Evolutionary conservation across 1,139 yeast genomes (phyloP).

Genomic region (Debaryomyces nepalensis): DNA sequence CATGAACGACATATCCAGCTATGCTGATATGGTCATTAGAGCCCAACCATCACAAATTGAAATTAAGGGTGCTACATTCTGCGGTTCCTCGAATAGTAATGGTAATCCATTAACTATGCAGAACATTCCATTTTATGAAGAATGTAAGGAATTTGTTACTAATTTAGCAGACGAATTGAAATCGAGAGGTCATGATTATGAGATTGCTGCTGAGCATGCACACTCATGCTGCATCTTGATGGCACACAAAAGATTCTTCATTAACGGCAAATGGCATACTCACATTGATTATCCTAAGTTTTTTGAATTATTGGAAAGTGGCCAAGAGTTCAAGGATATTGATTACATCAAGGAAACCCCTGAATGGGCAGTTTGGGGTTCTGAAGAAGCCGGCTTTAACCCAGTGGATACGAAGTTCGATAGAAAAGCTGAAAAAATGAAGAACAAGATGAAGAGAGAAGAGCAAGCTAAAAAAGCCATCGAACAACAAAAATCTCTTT

Average conservation of each 20-base stretch:
- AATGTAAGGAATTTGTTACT: slow-evolving; percentile 76
- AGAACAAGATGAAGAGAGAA: slow-evolving; percentile 50
- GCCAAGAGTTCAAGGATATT: slow-evolving; percentile 70
- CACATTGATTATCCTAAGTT: slow-evolving; percentile 84
- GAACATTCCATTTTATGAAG: slow-evolving; percentile 92
- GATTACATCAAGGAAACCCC: slow-evolving; percentile 86
- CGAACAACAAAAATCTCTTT: slow-evolving; percentile 14
- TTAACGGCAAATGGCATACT: slow-evolving; percentile 80
- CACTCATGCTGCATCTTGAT: slow-evolving; percentile 91
- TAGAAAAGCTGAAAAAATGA: slow-evolving; percentile 67
- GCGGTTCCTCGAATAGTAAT: slow-evolving; percentile 81
- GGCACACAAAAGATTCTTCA: slow-evolving; percentile 74
- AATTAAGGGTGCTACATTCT: slow-evolving; percentile 92
- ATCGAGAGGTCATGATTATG: slow-evolving; percentile 69
- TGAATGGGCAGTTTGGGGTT: slow-evolving; percentile 89
- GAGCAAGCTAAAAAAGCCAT: slow-evolving; percentile 21
- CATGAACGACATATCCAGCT: slow-evolving; percentile 79
- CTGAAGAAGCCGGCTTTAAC: slow-evolving; percentile 83
- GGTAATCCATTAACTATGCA: slow-evolving; percentile 94
- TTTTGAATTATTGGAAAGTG: slow-evolving; percentile 69
- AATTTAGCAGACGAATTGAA: slow-evolving; percentile 62
- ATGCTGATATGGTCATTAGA: slow-evolving; percentile 83
- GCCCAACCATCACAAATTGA: slow-evolving; percentile 90
- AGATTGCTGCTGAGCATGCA: slow-evolving; percentile 93
- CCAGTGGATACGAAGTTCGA: slow-evolving; percentile 78